Percentiles rank a stretch among this genome's conserved stretches.
Conservation (phyloP, 768 basidiomycete genomes). For the Amanita polypyramis region DNA sequence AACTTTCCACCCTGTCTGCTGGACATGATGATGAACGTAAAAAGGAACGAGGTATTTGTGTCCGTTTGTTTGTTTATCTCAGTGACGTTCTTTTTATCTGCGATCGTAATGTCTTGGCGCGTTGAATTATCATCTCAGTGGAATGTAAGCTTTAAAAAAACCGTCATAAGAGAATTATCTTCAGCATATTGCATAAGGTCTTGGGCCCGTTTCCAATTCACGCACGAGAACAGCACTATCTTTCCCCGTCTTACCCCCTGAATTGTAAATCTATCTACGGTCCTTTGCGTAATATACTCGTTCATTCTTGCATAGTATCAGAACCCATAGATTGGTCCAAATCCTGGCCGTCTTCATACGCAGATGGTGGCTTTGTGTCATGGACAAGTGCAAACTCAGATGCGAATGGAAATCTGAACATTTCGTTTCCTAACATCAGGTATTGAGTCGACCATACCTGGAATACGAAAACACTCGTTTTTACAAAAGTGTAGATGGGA, state of each 20-base stretch:
- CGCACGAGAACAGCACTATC: conserved; percentile 72
- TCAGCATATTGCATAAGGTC: conserved; percentile 19
- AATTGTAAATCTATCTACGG: conserved; percentile 33
- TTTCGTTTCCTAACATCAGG: conserved; percentile 61
- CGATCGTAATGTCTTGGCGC: not conserved
- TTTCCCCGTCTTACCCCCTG: conserved; percentile 70
- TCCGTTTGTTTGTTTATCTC: not conserved
- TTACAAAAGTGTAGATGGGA: conserved; percentile 43
- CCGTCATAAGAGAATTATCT: conserved; percentile 23
- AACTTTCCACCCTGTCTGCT: conserved; percentile 75
- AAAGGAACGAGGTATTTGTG: conserved; percentile 9
- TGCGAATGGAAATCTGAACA: conserved; percentile 35
- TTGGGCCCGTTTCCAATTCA: conserved; percentile 81
- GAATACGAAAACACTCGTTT: not conserved
- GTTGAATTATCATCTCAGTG: conserved; percentile 9
- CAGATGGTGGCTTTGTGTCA: conserved; percentile 46
- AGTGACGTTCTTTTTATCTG: too few relatives aligned
- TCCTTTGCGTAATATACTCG: not conserved
- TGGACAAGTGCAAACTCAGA: conserved; percentile 42
- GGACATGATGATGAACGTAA: conserved; percentile 31
- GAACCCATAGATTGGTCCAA: conserved; percentile 36
- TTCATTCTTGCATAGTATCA: conserved; percentile 27
- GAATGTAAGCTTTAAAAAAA: conserved; percentile 17
- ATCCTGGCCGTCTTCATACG: conserved; percentile 58
- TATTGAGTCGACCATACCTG: conserved; percentile 15